Conservation (phyloP, 148 eudicot genomes). For the Vaccinium corymbosum region DNA sequence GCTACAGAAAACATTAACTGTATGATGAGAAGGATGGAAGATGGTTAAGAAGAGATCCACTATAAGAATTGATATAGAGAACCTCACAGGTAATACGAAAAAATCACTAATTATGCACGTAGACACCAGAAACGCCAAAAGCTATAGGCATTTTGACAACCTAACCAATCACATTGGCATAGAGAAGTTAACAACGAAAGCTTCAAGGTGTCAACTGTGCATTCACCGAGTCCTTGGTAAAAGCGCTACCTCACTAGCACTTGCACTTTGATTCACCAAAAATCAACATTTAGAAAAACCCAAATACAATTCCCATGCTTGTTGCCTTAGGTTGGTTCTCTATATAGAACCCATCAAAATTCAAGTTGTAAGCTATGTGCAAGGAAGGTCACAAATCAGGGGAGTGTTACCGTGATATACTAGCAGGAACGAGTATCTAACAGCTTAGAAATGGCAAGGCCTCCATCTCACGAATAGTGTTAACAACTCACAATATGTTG, state of each 20-base stretch:
- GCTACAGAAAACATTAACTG: conserved; percentile 38
- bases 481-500: not conserved
- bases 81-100: not conserved
- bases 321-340: not conserved
- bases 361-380: not conserved
- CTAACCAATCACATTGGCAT: not conserved
- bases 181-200: no score
- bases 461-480: not conserved
- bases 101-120: not conserved
- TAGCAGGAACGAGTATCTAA: not conserved
- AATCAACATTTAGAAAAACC: not conserved
- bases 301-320: not conserved
- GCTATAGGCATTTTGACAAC: conserved; percentile 2
- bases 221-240: not conserved
- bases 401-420: not conserved
- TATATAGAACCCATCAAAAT: not conserved
- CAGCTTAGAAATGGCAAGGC: not conserved
- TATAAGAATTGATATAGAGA: not conserved
- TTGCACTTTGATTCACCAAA: not conserved
- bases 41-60: not conserved
- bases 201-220: not conserved
- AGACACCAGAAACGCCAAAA: not conserved
- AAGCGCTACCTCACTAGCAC: not conserved
- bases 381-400: not conserved
- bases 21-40: conserved; percentile 7